A percentile compares a stretch with the other conserved stretches of the same genome.
These are phyloP conservation scores for Diutina scorzettiae DNA, from an alignment of 1,139 yeast genomes.

Conservation along the genomic window DNA sequence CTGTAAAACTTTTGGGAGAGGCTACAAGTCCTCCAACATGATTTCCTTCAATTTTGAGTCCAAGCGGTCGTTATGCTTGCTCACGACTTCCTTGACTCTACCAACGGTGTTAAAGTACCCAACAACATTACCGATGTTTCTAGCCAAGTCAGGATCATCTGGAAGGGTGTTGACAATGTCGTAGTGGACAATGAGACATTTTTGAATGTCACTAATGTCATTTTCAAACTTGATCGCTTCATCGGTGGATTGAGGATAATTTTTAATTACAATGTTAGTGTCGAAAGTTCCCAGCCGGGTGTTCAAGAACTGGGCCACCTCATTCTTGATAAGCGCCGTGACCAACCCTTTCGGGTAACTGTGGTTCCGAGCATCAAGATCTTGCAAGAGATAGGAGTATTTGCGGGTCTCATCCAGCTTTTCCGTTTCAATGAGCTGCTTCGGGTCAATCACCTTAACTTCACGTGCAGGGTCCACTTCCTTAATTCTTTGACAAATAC, in stretches of 20 bases:
- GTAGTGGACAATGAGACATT: constrained; percentile 24
- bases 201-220: constrained; percentile 35
- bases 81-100: constrained; percentile 20
- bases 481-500: constrained; percentile 13
- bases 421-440: constrained; percentile 31
- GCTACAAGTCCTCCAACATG: constrained; percentile 15
- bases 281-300: constrained; percentile 32
- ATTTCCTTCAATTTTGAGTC: constrained; percentile 16
- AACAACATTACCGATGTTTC: constrained; percentile 28
- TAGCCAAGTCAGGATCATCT: constrained; percentile 11
- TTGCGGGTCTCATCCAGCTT: constrained; percentile 23
- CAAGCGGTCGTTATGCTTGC: constrained; percentile 13
- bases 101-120: constrained; percentile 52
- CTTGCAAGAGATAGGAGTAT: constrained; percentile 31
- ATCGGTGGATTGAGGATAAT: constrained; percentile 46
- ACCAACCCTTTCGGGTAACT: constrained; percentile 45
- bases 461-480: constrained; percentile 14
- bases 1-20: too few relatives aligned
- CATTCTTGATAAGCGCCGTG: constrained; percentile 43
- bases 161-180: constrained; percentile 13
- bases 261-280: constrained; percentile 33
- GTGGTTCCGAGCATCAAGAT: constrained; percentile 21
- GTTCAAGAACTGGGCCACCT: constrained; percentile 25
- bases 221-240: constrained; percentile 57
- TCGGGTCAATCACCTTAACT: constrained; percentile 38